Evolutionary conservation across 2,329 filamentous ascomycete species (phyloP).

Genomic region (Fusarium sp.): DNA sequence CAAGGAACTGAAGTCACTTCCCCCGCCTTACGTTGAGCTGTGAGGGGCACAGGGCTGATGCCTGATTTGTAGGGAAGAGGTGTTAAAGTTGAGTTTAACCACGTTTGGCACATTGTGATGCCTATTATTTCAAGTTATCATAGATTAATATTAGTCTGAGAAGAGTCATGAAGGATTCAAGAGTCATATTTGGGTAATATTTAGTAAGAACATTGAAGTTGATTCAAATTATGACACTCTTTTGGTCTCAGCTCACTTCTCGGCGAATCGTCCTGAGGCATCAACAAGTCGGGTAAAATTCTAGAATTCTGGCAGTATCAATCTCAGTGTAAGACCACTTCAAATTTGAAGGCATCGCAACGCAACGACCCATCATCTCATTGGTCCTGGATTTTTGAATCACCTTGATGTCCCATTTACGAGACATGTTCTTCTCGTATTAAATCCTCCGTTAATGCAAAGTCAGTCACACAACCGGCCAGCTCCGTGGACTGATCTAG

Average conservation of each 20-base stretch:
- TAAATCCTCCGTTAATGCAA: not conserved
- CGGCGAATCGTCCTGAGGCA: conserved; percentile 41
- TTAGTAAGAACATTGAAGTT: not conserved
- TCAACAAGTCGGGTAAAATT: conserved; percentile 35
- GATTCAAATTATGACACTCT: not conserved
- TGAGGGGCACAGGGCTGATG: conserved; percentile 30
- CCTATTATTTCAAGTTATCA: conserved; percentile 19
- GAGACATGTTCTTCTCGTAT: not conserved
- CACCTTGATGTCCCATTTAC: conserved; percentile 1
- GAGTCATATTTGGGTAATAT: conserved; percentile 28
- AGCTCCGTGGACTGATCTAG: conserved; percentile 1
- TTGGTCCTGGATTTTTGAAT: not conserved
- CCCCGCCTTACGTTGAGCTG: conserved; percentile 35
- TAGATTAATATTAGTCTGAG: not conserved
- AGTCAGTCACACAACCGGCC: conserved; percentile 6
- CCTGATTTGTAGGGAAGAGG: conserved; percentile 18
- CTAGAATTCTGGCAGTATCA: conserved; percentile 8
- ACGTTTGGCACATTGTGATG: conserved; percentile 22
- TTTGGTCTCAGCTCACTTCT: conserved; percentile 1
- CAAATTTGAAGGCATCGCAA: conserved; percentile 35
- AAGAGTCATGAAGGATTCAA: conserved; percentile 35
- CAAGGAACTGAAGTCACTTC: conserved; percentile 36
- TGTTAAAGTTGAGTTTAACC: conserved; percentile 32
- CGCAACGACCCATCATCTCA: not conserved
- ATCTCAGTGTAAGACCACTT: conserved; percentile 21